Conservation (phyloP, 2,329 filamentous ascomycete species). For the Stachybotrys chartarum region DNA sequence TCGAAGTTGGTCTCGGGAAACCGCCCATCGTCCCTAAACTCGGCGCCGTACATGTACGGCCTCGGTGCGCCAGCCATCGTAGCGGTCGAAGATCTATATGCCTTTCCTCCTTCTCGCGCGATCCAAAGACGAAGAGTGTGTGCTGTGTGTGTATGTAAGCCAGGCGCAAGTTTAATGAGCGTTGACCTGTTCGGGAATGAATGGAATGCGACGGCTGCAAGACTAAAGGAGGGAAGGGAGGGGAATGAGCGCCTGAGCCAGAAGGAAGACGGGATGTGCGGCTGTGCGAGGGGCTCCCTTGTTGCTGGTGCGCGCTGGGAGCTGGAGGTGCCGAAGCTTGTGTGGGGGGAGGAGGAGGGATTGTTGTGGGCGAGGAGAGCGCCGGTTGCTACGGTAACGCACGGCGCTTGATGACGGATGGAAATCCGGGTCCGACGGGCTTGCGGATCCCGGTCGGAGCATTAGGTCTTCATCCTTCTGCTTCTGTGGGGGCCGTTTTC, state of each 20-base stretch:
- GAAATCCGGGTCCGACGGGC: not conserved
- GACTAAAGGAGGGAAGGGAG: not conserved
- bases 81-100: not conserved
- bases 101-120: not conserved
- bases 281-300: not conserved
- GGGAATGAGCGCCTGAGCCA: not conserved
- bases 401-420: not conserved
- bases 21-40: slow-evolving; percentile 42
- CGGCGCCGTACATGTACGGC: slow-evolving; percentile 67
- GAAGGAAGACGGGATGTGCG: not conserved
- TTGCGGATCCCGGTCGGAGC: not conserved
- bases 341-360: not conserved
- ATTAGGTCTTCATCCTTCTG: too few species aligned
- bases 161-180: not conserved
- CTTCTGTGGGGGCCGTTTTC: too few species aligned
- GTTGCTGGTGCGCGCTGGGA: not conserved
- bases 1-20: slow-evolving; percentile 61
- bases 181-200: slow-evolving; percentile 1
- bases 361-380: not conserved
- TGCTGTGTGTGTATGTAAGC: too few species aligned
- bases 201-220: not conserved
- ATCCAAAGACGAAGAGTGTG: too few species aligned
- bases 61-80: slow-evolving; percentile 22
- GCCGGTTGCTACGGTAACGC: not conserved
- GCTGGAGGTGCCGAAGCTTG: not conserved